Evolutionary conservation across 768 basidiomycete genomes (phyloP).

Genomic region (Pleurotus salmoneostramineus): DNA sequence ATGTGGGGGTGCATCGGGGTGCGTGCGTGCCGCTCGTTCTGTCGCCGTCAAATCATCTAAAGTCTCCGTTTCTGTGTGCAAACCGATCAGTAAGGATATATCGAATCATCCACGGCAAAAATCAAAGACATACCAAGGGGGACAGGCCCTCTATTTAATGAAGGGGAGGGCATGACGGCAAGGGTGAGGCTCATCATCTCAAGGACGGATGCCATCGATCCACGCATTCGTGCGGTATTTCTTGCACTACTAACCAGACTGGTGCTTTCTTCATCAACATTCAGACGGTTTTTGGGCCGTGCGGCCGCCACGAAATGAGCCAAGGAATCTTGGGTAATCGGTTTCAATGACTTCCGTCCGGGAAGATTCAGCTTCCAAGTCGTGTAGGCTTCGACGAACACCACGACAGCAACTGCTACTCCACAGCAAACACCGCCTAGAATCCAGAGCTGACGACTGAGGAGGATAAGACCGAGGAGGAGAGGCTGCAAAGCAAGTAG

Average conservation of each 20-base stretch:
- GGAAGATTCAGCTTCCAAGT: constrained; percentile 44
- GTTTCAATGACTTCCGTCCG: constrained; percentile 44
- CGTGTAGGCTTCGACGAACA: constrained; percentile 62
- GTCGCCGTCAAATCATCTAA: constrained; percentile 81
- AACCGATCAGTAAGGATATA: constrained; percentile 7
- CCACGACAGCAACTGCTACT: constrained; percentile 45
- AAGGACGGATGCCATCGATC: constrained; percentile 77
- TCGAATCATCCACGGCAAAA: constrained; percentile 1
- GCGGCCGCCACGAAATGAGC: constrained; percentile 48
- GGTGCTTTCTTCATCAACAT: constrained; percentile 46
- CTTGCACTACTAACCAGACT: constrained; percentile 39
- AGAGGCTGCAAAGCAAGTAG: constrained; percentile 70
- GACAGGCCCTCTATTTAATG: constrained; percentile 52
- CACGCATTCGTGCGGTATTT: constrained; percentile 44
- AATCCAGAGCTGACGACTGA: constrained; percentile 65
- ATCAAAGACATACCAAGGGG: constrained; percentile 55
- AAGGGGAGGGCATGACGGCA: constrained; percentile 65
- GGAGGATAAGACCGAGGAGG: constrained; percentile 67
- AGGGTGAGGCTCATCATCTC: constrained; percentile 83
- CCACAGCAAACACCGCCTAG: constrained; percentile 65
- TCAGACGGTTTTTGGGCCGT: constrained; percentile 25
- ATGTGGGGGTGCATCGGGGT: constrained; percentile 73
- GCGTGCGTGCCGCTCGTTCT: constrained; percentile 71
- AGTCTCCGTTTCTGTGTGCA: constrained; percentile 57
- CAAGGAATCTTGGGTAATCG: constrained; percentile 55